Evolutionary conservation across 1,284 basidiomycete species (phyloP), one percentile per base, ranked within the genome.

Genomic region (Veloboletus limbatus): DNA sequence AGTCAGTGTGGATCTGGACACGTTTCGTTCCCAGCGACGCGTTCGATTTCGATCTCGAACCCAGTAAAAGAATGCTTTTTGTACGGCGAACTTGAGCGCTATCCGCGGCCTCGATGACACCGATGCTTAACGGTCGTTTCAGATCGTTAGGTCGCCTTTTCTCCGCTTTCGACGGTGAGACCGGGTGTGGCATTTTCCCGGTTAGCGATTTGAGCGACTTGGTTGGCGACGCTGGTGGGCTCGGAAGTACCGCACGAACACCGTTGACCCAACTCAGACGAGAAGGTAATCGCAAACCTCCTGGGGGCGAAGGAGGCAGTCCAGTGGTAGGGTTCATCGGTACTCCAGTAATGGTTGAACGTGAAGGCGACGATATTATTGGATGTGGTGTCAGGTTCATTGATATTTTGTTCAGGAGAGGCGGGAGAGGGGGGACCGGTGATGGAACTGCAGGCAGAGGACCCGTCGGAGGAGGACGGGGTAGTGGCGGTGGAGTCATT

Each of bases 31-130:
- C 48, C 3, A 66, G 37, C 6, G 58, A 63, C 6, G 28, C 28
- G 25, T 37, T 48, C 18, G 60, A 65, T 36, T 68, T 68, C 2
- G 64, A 64, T 37, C 49, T 51, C n/a, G 58, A 54, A 6, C 62
- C 58, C 2, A 67, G 59, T 16, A 68, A 20, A 0, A 68, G 14
- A 2, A 67, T 68, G 30, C 62, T 68, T 26, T 64, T 68, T 21
- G 64, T 66, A 9, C 60, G 54, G 22, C 59, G 57, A 16, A 60
- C 58, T 9, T 58, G 55, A 1, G 34, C 31, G 9, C 54, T 49
- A 22, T 62, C 60, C 18, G 62, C 59, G 36, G 62, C 65, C 33
- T 66, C 65, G 9, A 67, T 55, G 16, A 65, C 53, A 3, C 62
- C 51, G 27, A 68, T 51, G 38, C 65, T 68, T 8, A 46, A 52